A percentile compares a stretch with the other conserved stretches of the same genome.
These are phyloP conservation scores for Abrus pulchellus DNA, from an alignment of 306 rosid species.

Conservation along the genomic window DNA sequence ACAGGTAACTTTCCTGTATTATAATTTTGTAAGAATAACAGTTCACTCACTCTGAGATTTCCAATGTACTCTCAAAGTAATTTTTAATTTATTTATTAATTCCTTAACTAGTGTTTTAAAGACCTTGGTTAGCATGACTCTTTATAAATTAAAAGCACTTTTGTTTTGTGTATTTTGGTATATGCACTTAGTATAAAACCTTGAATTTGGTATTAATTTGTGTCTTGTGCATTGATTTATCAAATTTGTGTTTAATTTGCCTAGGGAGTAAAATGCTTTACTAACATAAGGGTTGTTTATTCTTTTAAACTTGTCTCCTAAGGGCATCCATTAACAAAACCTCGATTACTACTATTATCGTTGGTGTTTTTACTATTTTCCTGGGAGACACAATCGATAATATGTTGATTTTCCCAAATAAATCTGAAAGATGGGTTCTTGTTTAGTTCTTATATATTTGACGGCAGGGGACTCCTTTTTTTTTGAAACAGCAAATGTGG, in stretches of 20 bases:
- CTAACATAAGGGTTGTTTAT: not conserved
- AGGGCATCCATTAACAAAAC: not conserved
- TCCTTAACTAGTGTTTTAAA: too few relatives aligned
- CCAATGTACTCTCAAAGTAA: too few relatives aligned
- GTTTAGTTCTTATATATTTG: conserved; percentile 29
- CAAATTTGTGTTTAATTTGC: conserved; percentile 4
- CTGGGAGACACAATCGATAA: not conserved
- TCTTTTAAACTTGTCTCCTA: not conserved
- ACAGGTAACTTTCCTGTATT: conserved; percentile 64
- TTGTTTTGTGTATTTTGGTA: not conserved
- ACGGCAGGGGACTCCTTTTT: not conserved
- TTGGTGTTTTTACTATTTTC: conserved; percentile 5
- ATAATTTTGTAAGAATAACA: not conserved
- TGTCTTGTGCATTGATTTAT: not conserved
- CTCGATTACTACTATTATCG: not conserved
- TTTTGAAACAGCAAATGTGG: not conserved
- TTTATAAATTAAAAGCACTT: not conserved
- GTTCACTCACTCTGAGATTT: too few relatives aligned
- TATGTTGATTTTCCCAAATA: conserved; percentile 4
- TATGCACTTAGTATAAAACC: not conserved
- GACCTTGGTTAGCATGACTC: too few relatives aligned
- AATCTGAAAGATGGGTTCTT: conserved; percentile 22
- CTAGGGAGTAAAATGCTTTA: not conserved
- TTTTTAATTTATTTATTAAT: too few relatives aligned
- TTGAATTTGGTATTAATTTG: not conserved